Percentiles rank a stretch among this genome's conserved stretches.
phyloP scores from a whole-genome alignment of 1,139 yeast species.

The Yamadazyma atmosphaerica region DNA sequence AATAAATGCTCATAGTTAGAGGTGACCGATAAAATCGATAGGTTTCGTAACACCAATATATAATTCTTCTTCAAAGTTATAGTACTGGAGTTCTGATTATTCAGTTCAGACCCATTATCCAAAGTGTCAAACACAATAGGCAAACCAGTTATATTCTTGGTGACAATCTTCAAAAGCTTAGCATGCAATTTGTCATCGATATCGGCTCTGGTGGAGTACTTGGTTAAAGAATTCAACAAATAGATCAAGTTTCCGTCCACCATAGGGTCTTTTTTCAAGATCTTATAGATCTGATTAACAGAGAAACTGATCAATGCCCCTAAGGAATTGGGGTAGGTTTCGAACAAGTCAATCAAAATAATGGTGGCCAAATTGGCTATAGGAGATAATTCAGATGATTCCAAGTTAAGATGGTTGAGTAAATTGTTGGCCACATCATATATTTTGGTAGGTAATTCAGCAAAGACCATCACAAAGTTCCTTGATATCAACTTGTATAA shows the following conservation, averaged over 20 bases:
- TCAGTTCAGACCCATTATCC: conserved; percentile 13
- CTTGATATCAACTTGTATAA: conserved; percentile 32
- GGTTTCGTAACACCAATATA: conserved; percentile 32
- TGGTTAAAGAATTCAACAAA: conserved; percentile 34
- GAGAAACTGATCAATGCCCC: conserved; percentile 39
- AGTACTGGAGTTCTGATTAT: conserved; percentile 15
- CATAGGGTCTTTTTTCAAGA: conserved; percentile 36
- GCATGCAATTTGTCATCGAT: conserved; percentile 43
- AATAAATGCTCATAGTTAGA: conserved; percentile 41
- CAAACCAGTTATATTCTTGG: conserved; percentile 25
- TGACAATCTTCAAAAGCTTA: conserved; percentile 34
- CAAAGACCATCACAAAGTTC: conserved; percentile 28
- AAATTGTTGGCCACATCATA: conserved; percentile 42
- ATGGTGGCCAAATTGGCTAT: conserved; percentile 29
- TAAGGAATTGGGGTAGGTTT: conserved; percentile 37
- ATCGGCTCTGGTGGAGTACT: conserved; percentile 40
- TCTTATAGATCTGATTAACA: conserved; percentile 38
- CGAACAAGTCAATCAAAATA: conserved; percentile 40
- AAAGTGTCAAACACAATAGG: conserved; percentile 18
- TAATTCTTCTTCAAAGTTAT: conserved; percentile 35
- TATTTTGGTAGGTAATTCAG: conserved; percentile 34
- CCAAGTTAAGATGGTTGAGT: conserved; percentile 26
- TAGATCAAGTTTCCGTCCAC: conserved; percentile 31
- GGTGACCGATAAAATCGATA: conserved; percentile 33
- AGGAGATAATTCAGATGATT: conserved; percentile 18